Base-by-base conservation (phyloP, 2,329 filamentous ascomycete species). In the Trichoderma sp. region DNA sequence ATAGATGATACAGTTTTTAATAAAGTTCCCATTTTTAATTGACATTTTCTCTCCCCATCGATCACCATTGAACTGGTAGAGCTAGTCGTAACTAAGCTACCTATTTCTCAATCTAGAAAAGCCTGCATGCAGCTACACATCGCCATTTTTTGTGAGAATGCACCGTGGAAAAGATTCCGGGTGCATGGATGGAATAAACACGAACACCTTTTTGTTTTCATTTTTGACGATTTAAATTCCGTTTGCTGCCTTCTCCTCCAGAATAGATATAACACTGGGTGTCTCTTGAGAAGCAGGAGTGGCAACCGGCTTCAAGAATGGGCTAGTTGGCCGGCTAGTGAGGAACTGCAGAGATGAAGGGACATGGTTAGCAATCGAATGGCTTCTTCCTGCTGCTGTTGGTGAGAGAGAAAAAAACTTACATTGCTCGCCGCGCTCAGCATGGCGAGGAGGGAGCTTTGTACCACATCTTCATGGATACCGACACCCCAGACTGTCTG, bases 351-450 rank as follows among this genome's bases (percentile, higher is more conserved):
- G 11, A 15, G 30, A 26, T 53, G 6, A 58, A 58, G 6, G 8
- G 12, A 8, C 18, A 24, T 65, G 7, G 43, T 65, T 51, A 65
- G 62, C 39, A n/a, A 26, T 34, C 43, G 26, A 51, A 3, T 2
- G 15, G 3, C 18, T 24, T 24, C n/a, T 8, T 15, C 9, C 18
- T 34, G 6, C 11, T 64, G 15, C 36, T 5, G 4, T 36, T 21
- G 4, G 12, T 30, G 26, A 8, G 26, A 21, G 6, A 5, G 21
- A 34, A 6, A 15, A 51, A 24, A 15, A 53, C 62, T 65, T 53
- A 65, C 62, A 9, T 65, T 65, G 62, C 62, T 65, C 15, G 62
- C 62, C 43, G 62, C 62, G 39, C 62, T 65, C n/a, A 65, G 62
- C 62, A 65, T 47, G 43, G 62, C 62, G 26, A 65, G 28, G 26